Evolutionary conservation across 1,284 basidiomycete species (phyloP), one percentile per base, ranked within the genome.

Genomic region (Vanrija sp.): DNA sequence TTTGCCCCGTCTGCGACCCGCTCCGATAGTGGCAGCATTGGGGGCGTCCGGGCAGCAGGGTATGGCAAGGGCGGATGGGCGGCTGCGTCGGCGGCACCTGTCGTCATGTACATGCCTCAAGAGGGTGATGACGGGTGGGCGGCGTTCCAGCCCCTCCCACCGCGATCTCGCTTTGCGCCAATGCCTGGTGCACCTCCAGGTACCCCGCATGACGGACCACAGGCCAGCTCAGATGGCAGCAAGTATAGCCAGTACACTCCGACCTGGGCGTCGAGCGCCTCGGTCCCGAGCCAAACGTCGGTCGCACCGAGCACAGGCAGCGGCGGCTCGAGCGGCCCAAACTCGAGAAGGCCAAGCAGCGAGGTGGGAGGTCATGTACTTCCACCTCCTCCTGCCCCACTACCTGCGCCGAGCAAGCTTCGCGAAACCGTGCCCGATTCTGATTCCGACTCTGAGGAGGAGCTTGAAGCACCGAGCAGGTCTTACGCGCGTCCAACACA

Each of bases 1-100:
- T 14, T 9, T 14, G 12, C 31, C 4, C 31, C 31, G 9, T 31
- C 31, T 14, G 31, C 15, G 12, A 31, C 15, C 12, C 9, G 31
- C 12, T 14, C 31, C 4, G 31, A 31, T 12, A 31, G 4, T 31
- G 31, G 31, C 31, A 14, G 10, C 31, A 31, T 27, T n/a, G 54
- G n/a, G n/a, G n/a, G 54, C 10, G 47, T 53, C 6, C 43, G 47
- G 5, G 18, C 49, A 1, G 54, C 49, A 3, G 70, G 66, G 6
- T 64, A 60, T 31, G 72, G 72, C 10, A 70, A 68, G 52, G 72
- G 72, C 3, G 72, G 72, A 16, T 74, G 71, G 71, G 72, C 72
- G 15, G 65, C 65, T 0, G 71, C 67, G 1, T 60, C 63, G 2
- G 63, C 66, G 3, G 52, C 66, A 10, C 69, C 71, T 1, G 56